Evolutionary conservation across 495 filamentous ascomycete species (phyloP).

Genomic region (Hypoxylon fragiforme): DNA sequence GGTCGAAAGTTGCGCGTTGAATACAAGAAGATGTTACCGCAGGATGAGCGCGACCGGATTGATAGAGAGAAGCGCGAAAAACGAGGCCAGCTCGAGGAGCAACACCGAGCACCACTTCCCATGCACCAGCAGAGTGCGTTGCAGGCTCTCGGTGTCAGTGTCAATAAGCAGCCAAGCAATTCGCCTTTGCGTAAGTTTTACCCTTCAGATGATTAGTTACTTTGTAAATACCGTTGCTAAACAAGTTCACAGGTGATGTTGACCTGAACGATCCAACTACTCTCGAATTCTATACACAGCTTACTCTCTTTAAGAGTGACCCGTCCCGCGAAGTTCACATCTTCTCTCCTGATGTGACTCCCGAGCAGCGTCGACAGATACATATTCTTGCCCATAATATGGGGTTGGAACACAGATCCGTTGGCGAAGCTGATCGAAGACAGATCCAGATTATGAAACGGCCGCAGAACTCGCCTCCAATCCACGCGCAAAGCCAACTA

Average conservation of each 20-base stretch:
- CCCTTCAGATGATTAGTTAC: not conserved
- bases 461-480: constrained; percentile 62
- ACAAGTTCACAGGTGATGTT: constrained; percentile 57
- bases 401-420: constrained; percentile 85
- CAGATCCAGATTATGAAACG: constrained; percentile 84
- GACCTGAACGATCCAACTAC: constrained; percentile 92
- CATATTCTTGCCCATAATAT: constrained; percentile 96
- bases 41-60: constrained; percentile 92
- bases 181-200: constrained; percentile 43
- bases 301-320: constrained; percentile 86
- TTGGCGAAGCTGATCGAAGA: constrained; percentile 80
- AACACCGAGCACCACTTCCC: constrained; percentile 70
- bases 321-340: constrained; percentile 73
- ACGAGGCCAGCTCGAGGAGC: constrained; percentile 93
- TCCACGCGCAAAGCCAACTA: constrained; percentile 63
- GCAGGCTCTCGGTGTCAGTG: constrained; percentile 73
- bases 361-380: constrained; percentile 81
- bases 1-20: constrained; percentile 93
- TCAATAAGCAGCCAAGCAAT: constrained; percentile 38
- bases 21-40: constrained; percentile 99
- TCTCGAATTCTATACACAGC: constrained; percentile 82
- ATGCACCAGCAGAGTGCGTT: constrained; percentile 84
- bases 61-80: constrained; percentile 97
- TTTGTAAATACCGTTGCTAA: constrained; percentile 38
- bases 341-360: constrained; percentile 78